Conservation (phyloP, 1,139 yeast species). For the Yamadazyma pseudoaaseri region DNA sequence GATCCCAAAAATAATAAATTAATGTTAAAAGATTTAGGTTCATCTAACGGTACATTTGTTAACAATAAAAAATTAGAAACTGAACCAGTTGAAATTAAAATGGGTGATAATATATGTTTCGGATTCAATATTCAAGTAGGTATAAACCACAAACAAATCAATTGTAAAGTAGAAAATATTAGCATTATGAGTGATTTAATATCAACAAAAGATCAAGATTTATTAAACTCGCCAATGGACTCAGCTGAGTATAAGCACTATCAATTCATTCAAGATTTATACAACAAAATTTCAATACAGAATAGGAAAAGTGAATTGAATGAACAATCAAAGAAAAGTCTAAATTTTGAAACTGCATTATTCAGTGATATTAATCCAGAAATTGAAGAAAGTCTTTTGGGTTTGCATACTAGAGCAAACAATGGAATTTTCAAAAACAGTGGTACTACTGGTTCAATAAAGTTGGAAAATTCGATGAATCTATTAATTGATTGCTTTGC, state of each 20-base stretch:
- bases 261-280: constrained; percentile 42
- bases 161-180: constrained; percentile 74
- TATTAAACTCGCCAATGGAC: constrained; percentile 13
- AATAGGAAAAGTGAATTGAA: constrained; percentile 5
- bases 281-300: constrained; percentile 14
- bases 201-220: constrained; percentile 14
- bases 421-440: constrained; percentile 67
- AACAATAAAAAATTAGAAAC: constrained; percentile 69
- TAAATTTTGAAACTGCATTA: constrained; percentile 66
- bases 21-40: constrained; percentile 80
- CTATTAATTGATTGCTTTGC: constrained; percentile 28
- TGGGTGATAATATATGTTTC: constrained; percentile 79
- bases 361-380: constrained; percentile 73
- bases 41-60: constrained; percentile 92
- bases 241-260: constrained; percentile 41
- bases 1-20: constrained; percentile 66
- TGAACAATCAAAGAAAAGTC: constrained; percentile 3
- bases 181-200: constrained; percentile 49
- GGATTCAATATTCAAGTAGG: constrained; percentile 91
- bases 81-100: constrained; percentile 62
- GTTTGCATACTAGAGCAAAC: constrained; percentile 52
- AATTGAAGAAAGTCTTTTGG: constrained; percentile 59
- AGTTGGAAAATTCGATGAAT: constrained; percentile 42
- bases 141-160: constrained; percentile 79
- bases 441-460: constrained; percentile 54